Conservation (phyloP, 805 yeast genomes). For the Kodamaea kaohsiungensis region DNA sequence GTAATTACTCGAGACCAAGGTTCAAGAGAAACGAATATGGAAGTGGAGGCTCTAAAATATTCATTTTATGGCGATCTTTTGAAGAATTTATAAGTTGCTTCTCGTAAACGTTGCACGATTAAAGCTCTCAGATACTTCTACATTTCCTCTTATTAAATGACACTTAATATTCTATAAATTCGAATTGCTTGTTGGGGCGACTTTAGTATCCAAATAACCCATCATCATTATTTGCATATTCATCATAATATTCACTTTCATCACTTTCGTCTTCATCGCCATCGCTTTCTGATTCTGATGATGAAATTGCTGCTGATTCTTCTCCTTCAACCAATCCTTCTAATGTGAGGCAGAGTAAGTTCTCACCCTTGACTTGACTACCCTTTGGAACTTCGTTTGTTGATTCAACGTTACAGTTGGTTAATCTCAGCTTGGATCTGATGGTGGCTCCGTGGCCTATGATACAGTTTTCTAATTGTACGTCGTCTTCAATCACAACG, state of each 20-base stretch:
- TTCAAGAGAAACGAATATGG: no score
- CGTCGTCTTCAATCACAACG: constrained; percentile 77
- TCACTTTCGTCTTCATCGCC: constrained; percentile 46
- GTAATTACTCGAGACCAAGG: no score
- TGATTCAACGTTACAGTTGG: constrained; percentile 86
- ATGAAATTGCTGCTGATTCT: constrained; percentile 29
- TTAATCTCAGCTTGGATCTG: constrained; percentile 62
- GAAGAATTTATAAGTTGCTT: no score
- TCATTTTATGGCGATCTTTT: no score
- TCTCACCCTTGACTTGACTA: constrained; percentile 58
- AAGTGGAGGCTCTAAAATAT: no score
- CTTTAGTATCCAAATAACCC: constrained; percentile 46
- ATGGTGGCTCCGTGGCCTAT: constrained; percentile 72
- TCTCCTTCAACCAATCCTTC: constrained; percentile 41
- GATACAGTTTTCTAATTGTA: constrained; percentile 79
- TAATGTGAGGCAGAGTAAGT: constrained; percentile 45
- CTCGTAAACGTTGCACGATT: no score
- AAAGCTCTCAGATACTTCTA: background rate
- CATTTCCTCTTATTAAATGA: background rate
- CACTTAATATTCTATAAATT: background rate
- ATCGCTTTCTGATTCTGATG: constrained; percentile 31
- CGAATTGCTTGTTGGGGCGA: background rate
- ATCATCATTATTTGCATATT: constrained; percentile 59
- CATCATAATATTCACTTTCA: constrained; percentile 54
- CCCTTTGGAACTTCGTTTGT: constrained; percentile 65